Evolutionary conservation across 768 basidiomycete genomes (phyloP), one percentile per base, ranked within the genome.

Genomic region (Megacollybia marginata): DNA sequence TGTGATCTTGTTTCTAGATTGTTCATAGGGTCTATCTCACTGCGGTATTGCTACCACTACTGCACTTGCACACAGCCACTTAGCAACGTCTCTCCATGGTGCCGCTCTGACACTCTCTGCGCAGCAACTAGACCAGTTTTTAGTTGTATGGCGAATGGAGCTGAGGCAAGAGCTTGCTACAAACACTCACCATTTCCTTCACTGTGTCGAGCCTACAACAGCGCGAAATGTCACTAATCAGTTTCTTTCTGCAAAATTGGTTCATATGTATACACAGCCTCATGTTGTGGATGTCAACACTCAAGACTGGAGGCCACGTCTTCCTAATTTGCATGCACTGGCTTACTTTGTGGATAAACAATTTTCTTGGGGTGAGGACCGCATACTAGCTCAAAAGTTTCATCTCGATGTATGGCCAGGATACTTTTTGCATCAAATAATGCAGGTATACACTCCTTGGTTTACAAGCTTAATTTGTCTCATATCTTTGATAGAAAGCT

Each of bases 31-130:
- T 19, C 50, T 59, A n/a, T 13, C 62, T 8, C 68, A 74, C 7
- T 79, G 76, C 49, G 80, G 83, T 1, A 62, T 68, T 3, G 68
- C 65, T 18, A 80, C 75, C 36, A 79, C 84, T 3, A 71, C 74
- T 20, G 80, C 70, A 1, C 74, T 88, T 0, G 81, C 81, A 0
- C 71, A 71, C 46, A 74, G 74, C 31, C 82, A 82, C 1, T 74
- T 82, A 38, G 78, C 82, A 0, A 76, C 83, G 54, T 56, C 68
- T 31, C 69, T 81, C 23, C 51, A 78, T 31, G 49, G 69, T 45
- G 72, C 76, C 3, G 65, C 70, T 46, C 57, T 65, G 46, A 62
- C 66, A 33, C 49, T 69, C n/a, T 54, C 61, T 28, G 62, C 62
- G 28, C 43, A 48, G 9, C 54, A 51, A 40, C 64, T 79, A 9